Evolutionary conservation across 805 yeast genomes (phyloP).

Genomic region (Saccharomycopsis olivae): DNA sequence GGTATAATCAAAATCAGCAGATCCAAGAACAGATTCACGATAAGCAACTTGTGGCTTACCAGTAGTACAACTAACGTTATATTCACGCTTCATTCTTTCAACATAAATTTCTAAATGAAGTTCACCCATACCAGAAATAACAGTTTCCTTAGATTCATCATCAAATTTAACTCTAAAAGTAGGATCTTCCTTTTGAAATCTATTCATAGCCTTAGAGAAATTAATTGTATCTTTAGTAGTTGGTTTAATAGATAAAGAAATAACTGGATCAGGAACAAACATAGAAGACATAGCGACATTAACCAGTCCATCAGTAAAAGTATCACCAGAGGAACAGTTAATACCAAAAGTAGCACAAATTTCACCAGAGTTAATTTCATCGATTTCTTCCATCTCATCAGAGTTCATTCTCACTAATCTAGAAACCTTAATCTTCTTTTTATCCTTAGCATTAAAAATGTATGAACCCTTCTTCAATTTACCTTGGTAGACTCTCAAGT

Average conservation of each 20-base stretch:
- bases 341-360: constrained; percentile 98
- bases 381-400: constrained; percentile 96
- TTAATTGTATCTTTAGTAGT: constrained; percentile 78
- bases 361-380: constrained; percentile 94
- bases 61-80: constrained; percentile 87
- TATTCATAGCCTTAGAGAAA: constrained; percentile 92
- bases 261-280: constrained; percentile 99
- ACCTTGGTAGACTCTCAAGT: constrained; percentile 96
- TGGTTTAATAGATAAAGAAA: constrained; percentile 84
- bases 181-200: constrained; percentile 98
- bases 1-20: constrained; percentile 79
- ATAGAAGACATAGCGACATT: constrained; percentile 90
- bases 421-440: constrained; percentile 86
- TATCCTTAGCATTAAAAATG: constrained; percentile 82
- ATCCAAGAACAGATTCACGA: constrained; percentile 76
- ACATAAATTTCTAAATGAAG: constrained; percentile 94
- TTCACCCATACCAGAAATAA: constrained; percentile 97
- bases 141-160: constrained; percentile 84
- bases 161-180: constrained; percentile 92
- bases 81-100: constrained; percentile 96
- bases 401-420: constrained; percentile 98
- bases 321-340: constrained; percentile 98
- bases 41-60: constrained; percentile 98
- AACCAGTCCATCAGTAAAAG: constrained; percentile 78
- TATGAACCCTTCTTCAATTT: constrained; percentile 80